A percentile compares a stretch with the other conserved stretches of the same genome.
These are phyloP conservation scores for Trichophyton rubrum DNA, from an alignment of 2,329 filamentous ascomycete species.

Conservation along the genomic window DNA sequence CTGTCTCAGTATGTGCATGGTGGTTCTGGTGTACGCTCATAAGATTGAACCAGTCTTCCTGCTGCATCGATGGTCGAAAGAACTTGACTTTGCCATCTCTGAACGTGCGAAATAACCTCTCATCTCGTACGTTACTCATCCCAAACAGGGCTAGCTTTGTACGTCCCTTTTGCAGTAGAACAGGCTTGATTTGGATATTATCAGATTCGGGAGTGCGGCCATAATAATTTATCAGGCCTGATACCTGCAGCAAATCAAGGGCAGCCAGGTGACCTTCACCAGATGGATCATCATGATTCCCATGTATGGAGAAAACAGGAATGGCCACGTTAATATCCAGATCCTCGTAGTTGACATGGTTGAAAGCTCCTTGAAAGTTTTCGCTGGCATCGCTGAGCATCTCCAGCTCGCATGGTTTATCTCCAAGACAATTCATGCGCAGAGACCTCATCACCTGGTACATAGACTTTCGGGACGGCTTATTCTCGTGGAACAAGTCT, in stretches of 20 bases:
- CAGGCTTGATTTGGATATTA: constrained; percentile 82
- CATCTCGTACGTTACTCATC: constrained; percentile 89
- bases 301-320: constrained; percentile 95
- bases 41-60: constrained; percentile 88
- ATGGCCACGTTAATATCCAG: constrained; percentile 94
- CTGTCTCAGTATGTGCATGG: constrained; percentile 76
- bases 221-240: constrained; percentile 90
- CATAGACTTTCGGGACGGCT: constrained; percentile 87
- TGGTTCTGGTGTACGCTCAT: constrained; percentile 96
- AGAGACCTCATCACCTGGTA: constrained; percentile 95
- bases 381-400: constrained; percentile 87
- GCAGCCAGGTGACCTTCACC: constrained; percentile 87
- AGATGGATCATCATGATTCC: constrained; percentile 97
- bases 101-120: constrained; percentile 87
- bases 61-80: constrained; percentile 68
- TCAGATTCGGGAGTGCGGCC: constrained; percentile 84
- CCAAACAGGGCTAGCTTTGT: constrained; percentile 92
- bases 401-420: constrained; percentile 90
- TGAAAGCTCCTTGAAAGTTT: constrained; percentile 78
- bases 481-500: constrained; percentile 96
- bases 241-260: constrained; percentile 78
- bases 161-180: constrained; percentile 80
- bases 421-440: constrained; percentile 83
- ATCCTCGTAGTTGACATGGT: constrained; percentile 96
- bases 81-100: constrained; percentile 88